These are phyloP conservation scores for Russula compacta DNA, from an alignment of 768 basidiomycete genomes.

Conservation along the genomic window DNA sequence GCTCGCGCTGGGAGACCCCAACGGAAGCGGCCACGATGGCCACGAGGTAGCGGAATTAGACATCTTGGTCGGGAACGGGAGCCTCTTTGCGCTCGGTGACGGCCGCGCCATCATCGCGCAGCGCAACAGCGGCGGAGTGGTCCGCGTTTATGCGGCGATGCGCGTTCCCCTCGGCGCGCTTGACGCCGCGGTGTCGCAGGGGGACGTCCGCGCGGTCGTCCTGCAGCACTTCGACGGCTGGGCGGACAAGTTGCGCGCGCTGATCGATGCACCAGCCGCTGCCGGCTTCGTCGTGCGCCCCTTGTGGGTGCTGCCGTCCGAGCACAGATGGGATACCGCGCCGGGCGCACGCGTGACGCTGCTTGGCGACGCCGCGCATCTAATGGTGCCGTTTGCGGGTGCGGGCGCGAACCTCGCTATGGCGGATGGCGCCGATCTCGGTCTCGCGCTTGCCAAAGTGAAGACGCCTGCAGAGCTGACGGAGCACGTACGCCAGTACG, in stretches of 20 bases:
- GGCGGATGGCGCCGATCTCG: conserved; percentile 23
- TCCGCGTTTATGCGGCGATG: conserved; percentile 11
- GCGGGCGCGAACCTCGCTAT: conserved; percentile 32
- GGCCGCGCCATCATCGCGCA: conserved; percentile 26
- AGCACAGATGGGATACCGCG: conserved; percentile 15
- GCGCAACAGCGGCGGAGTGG: conserved; percentile 25
- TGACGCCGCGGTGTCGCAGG: neutral
- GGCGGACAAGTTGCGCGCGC: conserved; percentile 9
- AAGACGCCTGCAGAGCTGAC: conserved; percentile 4
- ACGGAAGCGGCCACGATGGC: neutral
- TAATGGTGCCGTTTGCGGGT: conserved; percentile 32
- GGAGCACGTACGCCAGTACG: neutral
- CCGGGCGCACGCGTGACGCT: conserved; percentile 18
- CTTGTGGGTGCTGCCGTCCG: conserved; percentile 13
- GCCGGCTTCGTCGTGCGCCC: conserved; percentile 14
- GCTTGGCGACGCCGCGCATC: conserved; percentile 33
- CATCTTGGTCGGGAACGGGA: conserved; percentile 26
- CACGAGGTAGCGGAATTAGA: neutral
- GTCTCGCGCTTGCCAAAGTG: conserved; percentile 8
- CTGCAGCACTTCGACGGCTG: neutral
- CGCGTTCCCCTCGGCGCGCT: neutral
- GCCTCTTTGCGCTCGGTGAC: conserved; percentile 24
- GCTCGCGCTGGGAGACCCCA: conserved; percentile 20
- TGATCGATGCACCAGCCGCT: conserved; percentile 8
- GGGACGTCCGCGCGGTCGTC: neutral